These are phyloP conservation scores for Mallotus japonicus DNA, from an alignment of 441 rosid species.

Conservation along the genomic window DNA sequence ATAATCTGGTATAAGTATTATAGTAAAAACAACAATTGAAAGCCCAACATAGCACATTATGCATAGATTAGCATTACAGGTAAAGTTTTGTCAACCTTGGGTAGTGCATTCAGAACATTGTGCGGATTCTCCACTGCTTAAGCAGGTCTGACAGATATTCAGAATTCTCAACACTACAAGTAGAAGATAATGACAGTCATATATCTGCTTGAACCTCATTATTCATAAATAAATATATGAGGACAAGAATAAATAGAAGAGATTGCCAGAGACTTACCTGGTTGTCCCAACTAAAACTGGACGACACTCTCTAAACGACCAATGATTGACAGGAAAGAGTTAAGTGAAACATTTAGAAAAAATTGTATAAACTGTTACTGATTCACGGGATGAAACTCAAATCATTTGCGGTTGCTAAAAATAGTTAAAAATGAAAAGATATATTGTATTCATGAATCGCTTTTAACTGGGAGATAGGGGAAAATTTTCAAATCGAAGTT, in stretches of 20 bases:
- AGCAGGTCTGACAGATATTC: conserved; percentile 86
- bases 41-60: conserved; percentile 11
- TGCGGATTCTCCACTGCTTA: conserved; percentile 74
- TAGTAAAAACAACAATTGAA: conserved; percentile 1
- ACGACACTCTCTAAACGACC: too few species aligned
- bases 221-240: neutral
- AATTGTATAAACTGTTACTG: neutral
- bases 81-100: conserved; percentile 56
- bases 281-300: too few species aligned
- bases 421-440: neutral
- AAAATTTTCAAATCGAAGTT: too few species aligned
- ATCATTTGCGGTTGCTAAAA: neutral
- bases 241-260: too few species aligned
- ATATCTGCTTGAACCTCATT: conserved; percentile 9
- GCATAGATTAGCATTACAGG: conserved; percentile 14
- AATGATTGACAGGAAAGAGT: too few species aligned
- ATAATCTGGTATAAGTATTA: conserved; percentile 19
- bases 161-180: too few species aligned
- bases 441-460: too few species aligned
- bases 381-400: neutral
- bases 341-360: too few species aligned
- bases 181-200: conserved; percentile 27
- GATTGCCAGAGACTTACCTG: too few species aligned
- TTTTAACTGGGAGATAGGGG: too few species aligned
- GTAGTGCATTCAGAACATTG: conserved; percentile 92